Base-by-base conservation (phyloP, 495 filamentous ascomycete genomes). In the Penicillium tannophilum region DNA sequence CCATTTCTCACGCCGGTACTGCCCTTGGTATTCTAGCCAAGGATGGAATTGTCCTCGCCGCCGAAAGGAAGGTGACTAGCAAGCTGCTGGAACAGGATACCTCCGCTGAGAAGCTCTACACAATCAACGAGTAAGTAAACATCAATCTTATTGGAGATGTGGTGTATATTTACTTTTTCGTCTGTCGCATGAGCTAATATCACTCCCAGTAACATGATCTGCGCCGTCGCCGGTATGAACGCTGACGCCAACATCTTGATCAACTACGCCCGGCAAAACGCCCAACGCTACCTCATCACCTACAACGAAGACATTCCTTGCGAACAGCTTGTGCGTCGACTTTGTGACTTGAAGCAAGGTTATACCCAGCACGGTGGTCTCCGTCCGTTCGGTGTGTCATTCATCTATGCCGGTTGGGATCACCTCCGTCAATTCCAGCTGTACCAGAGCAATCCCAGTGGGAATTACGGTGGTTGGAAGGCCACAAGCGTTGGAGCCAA, bases 271-370 rank as follows among this genome's bases (percentile, higher is more conserved):
- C 92, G 94, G 61, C 91, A 96, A 85, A 88, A 88, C 68, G 95
- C 94, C 58, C 94, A 99, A 78, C 86, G 87, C 61, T 98, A 98
- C 76, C 94, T 99, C 71, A 86, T 94, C 56, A 99, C 94, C 60
- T 99, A 98, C 86, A 96, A 97, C 82, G 91, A 96, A 86, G 94
- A 99, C 69, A 99, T 99, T 66, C 94, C 94, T 56, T 99, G 94
- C 79, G 94, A 98, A 73, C 94, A 98, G 79, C 91, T 99, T 33
- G 94, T 99, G 54, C 91, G 94, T 65, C 88, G 89, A 62, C 83
- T 99, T 68, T 99, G 95, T 77, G 94, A 99, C 78, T 82, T 97
- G 62, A 99, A 99, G 83, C 94, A 99, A 82, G 92, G 95, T 64
- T 99, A 99, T 81, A 99, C 94, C 62, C 94, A 99, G 75, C 95